Evolutionary conservation across 805 yeast species (phyloP).

Genomic region (Saturnispora mendoncae): DNA sequence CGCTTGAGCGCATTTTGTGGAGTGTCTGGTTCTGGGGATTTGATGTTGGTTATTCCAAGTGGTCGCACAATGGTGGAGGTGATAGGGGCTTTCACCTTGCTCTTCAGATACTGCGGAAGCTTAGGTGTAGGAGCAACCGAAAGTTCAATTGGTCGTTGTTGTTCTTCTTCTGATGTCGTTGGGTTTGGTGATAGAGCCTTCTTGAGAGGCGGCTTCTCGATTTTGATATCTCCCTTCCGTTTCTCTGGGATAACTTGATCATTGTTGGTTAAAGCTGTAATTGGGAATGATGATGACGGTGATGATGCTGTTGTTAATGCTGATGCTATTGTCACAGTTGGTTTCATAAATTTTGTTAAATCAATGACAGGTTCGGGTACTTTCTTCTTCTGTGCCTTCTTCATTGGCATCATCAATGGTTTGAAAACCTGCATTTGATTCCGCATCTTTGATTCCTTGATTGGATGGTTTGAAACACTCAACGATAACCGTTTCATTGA

Average conservation of each 20-base stretch:
- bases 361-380: slow-evolving; percentile 10
- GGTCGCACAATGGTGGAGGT: slow-evolving; percentile 9
- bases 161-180: background rate
- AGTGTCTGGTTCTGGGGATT: slow-evolving; percentile 2
- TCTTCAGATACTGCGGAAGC: slow-evolving; percentile 10
- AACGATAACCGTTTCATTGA: slow-evolving; percentile 7
- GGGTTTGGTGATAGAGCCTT: background rate
- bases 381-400: slow-evolving; percentile 6
- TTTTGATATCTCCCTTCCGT: background rate
- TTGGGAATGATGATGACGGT: slow-evolving; percentile 1
- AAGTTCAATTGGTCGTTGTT: background rate
- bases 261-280: background rate
- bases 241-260: background rate
- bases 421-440: slow-evolving; percentile 7
- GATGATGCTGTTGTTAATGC: background rate
- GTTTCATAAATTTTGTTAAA: slow-evolving; percentile 15
- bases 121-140: slow-evolving; percentile 12
- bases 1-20: slow-evolving; percentile 20
- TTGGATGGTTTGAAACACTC: background rate
- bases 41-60: background rate
- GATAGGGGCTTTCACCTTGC: slow-evolving; percentile 6
- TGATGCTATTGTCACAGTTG: slow-evolving; percentile 13
- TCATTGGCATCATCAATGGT: slow-evolving; percentile 3
- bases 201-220: background rate
- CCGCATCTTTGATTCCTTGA: background rate